Evolutionary conservation across 2,329 filamentous ascomycete species (phyloP).

Genomic region (Neonectria coccinea): DNA sequence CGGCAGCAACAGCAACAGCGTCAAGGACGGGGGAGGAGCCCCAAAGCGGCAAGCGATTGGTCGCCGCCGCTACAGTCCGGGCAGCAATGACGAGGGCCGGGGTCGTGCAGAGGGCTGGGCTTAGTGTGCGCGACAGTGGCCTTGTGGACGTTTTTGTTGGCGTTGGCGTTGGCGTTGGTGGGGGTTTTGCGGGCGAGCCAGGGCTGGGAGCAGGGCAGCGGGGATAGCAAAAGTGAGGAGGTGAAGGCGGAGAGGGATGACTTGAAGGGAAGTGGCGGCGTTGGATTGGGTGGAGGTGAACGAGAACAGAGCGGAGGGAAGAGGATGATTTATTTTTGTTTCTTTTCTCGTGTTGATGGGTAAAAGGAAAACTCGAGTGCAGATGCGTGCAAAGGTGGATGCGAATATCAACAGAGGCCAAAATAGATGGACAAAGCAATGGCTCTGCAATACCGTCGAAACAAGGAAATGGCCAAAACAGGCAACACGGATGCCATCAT

Average conservation of each 20-base stretch:
- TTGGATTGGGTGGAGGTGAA: slow-evolving; percentile 14
- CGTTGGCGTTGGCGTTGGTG: slow-evolving; percentile 19
- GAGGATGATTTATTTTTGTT: not conserved
- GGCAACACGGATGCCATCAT: slow-evolving; percentile 25
- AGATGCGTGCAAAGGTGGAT: not conserved
- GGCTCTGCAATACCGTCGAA: slow-evolving; percentile 3
- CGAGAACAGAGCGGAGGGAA: slow-evolving; percentile 16
- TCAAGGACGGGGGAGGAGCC: slow-evolving; percentile 23
- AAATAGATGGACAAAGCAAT: not conserved
- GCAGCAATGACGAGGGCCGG: slow-evolving; percentile 34
- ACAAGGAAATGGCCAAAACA: slow-evolving; percentile 21
- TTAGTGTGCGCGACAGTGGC: slow-evolving; percentile 10
- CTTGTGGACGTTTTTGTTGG: slow-evolving; percentile 36
- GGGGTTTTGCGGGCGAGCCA: slow-evolving; percentile 27
- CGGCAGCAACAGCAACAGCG: not conserved
- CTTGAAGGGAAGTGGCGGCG: not conserved
- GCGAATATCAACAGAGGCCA: not conserved
- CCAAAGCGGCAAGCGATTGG: slow-evolving; percentile 20
- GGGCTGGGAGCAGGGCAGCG: slow-evolving; percentile 27
- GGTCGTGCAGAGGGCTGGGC: slow-evolving; percentile 16
- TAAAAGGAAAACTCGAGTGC: slow-evolving; percentile 6
- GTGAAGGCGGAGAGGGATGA: slow-evolving; percentile 3
- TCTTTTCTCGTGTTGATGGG: not conserved
- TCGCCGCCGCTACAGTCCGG: slow-evolving; percentile 24
- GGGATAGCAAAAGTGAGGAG: slow-evolving; percentile 16